Base-by-base conservation (phyloP, 352 stramenopile species). In the Phytophthora sansomeana region DNA sequence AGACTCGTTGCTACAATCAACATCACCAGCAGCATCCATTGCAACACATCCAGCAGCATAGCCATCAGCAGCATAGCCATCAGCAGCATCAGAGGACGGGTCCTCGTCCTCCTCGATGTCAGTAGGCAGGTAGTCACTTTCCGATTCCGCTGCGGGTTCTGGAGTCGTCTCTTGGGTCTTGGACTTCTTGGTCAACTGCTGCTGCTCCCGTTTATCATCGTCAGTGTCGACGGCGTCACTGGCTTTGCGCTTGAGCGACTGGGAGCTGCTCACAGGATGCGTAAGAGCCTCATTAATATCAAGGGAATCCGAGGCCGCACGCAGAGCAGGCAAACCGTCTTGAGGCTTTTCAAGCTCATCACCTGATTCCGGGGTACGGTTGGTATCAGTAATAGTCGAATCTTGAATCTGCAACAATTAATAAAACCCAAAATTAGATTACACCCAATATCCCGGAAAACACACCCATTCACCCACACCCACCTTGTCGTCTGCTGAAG, bases 221-320 rank as follows among this genome's bases (percentile, higher is more conserved):
- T 73, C 78, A 14, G 4, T 19, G 1, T 43, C 36, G n/a, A 21
- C 36, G n/a, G n/a, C n/a, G n/a, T 46, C 39, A 17, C 39, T 26
- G 51, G 76, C 66, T 74, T 85, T 82, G 75, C 84, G 70, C 67
- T 93, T 91, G 51, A 83, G 82, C 49, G 75, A 81, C 49, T 79
- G 69, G 38, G 69, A 79, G 72, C 81, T 90, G 75, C 69, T 81
- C 73, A 78, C 71, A 81, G 74, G 68, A 82, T 75, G 72, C 74
- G 83, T 44, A 89, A 90, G 47, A 88, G 71, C 75, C 52, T 72
- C 71, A 89, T 92, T 92, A 92, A 92, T 89, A 90, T 74, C 75
- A 81, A 74, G 65, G 67, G 72, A 76, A 75, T 33, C 66, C 42
- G 59, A 72, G 50, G 69, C 70, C 48, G 50, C 21, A 28, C 53